phyloP scores from a whole-genome alignment of 441 rosid genomes.

The California macrophylla region DNA sequence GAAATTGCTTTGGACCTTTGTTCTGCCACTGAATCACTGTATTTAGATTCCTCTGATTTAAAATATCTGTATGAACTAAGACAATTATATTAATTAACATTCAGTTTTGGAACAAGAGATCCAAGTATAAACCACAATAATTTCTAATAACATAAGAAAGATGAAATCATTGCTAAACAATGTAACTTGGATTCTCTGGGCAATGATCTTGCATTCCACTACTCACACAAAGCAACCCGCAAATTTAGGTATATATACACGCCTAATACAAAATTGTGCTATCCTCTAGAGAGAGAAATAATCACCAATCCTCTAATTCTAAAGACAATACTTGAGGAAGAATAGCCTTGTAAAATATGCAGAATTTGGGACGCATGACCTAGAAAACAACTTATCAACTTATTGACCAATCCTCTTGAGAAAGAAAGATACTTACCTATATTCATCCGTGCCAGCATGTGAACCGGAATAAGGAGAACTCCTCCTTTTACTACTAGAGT shows the following conservation, averaged over 20 bases:
- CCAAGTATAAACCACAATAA: neutral
- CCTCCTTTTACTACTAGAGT: conserved; percentile 32
- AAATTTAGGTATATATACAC: neutral
- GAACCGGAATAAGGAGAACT: conserved; percentile 55
- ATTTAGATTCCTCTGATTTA: conserved; percentile 42
- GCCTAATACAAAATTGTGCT: neutral
- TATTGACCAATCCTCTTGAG: neutral
- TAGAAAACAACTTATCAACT: neutral
- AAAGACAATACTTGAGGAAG: neutral
- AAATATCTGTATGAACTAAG: conserved; percentile 32
- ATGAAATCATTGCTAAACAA: neutral
- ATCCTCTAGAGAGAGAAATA: no score
- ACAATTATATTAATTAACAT: neutral
- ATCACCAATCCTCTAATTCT: no score
- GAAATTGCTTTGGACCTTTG: conserved; percentile 44
- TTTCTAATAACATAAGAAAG: neutral
- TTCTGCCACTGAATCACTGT: conserved; percentile 38
- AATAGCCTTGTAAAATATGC: neutral
- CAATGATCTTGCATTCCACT: neutral
- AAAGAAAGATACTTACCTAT: conserved; percentile 37
- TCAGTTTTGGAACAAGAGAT: neutral
- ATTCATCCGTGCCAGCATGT: conserved; percentile 55
- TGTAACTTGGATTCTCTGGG: neutral
- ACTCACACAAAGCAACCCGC: neutral
- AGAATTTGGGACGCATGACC: neutral